phyloP scores from a whole-genome alignment of 2,329 filamentous ascomycete species.

The Colletotrichum plurivorum region DNA sequence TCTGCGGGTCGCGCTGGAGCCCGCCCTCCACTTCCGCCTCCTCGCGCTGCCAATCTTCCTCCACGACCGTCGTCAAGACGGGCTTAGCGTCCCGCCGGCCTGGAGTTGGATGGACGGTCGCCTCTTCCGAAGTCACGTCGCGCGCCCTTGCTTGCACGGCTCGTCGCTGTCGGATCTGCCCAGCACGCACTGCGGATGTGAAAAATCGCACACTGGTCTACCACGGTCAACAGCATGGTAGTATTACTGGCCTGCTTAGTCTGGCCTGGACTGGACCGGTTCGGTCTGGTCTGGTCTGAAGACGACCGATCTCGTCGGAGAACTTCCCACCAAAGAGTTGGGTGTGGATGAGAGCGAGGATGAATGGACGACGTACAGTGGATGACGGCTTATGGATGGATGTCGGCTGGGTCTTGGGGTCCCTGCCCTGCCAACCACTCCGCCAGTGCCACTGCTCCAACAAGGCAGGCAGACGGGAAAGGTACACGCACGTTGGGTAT shows the following conservation, averaged over 20 bases:
- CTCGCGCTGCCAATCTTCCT: constrained; percentile 35
- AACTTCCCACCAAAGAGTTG: not conserved
- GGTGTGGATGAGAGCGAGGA: constrained; percentile 7
- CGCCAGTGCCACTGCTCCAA: constrained; percentile 12
- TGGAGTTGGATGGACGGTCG: constrained; percentile 25
- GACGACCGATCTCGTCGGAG: not conserved
- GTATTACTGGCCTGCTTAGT: not conserved
- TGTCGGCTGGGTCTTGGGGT: constrained; percentile 4
- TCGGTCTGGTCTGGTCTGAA: not conserved
- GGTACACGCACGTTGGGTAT: not conserved
- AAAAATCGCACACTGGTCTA: constrained; percentile 20
- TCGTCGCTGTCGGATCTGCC: constrained; percentile 4
- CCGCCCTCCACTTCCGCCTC: constrained; percentile 24
- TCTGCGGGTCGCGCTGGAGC: constrained; percentile 33
- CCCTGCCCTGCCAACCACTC: constrained; percentile 13
- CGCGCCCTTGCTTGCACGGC: constrained; percentile 13
- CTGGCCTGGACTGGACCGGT: not conserved
- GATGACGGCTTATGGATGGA: constrained; percentile 19
- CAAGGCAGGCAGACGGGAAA: constrained; percentile 4
- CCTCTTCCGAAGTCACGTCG: constrained; percentile 32
- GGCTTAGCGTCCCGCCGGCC: constrained; percentile 37
- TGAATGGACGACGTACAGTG: constrained; percentile 16
- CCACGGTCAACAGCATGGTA: not conserved
- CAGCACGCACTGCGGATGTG: constrained; percentile 16
- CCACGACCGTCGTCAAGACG: constrained; percentile 17